Evolutionary conservation across 305 asterid genomes (phyloP), one percentile per base, ranked within the genome.

Genomic region (Coffea humblotiana): DNA sequence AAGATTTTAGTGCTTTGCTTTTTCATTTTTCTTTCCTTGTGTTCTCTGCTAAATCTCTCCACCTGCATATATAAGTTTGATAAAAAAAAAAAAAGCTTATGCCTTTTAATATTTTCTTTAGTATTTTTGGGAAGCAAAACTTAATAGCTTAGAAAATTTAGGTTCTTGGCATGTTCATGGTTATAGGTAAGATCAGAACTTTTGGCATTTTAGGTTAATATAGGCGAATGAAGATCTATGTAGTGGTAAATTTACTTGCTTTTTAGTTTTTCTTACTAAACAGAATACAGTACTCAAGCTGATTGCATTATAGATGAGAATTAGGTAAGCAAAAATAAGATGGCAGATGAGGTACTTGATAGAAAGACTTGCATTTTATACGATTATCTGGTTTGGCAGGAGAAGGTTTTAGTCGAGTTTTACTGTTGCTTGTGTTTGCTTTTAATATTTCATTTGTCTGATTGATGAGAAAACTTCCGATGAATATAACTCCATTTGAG

Each of bases 1-100:
- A 89, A 90, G 99, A 86, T 79, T 81, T 75, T 32, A 11, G 13
- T 12, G 0, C 10, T 64, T 27, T 14, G 45, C 15, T 19, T 14
- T 13, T 11, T 5, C 43, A 37, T 37, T 7, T 54, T 63, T 13
- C 29, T 68, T 7, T 43, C 11, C 40, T 3, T 40, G 27, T 56
- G 63, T 35, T 1, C 13, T 11, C 61, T 9, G n/a, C 27, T 10
- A n/a, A 56, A 6, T 60, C 1, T 64, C 13, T 52, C 60, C 16
- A 52, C 16, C 60, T 52, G 19, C 5, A 14, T 52, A 13, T 52
- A 51, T 1, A 13, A 15, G 4, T 52, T 13, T 52, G 16, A 13
- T 52, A 13, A 29, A 29, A 29, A 29, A 29, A 29, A 29, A 29
- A 29, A 29, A 29, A 29, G 32, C 32, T 29, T 29, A 29, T 29